These are phyloP conservation scores for Microglena sp. DNA, from an alignment of 139 green algal genomes.

Conservation along the genomic window DNA sequence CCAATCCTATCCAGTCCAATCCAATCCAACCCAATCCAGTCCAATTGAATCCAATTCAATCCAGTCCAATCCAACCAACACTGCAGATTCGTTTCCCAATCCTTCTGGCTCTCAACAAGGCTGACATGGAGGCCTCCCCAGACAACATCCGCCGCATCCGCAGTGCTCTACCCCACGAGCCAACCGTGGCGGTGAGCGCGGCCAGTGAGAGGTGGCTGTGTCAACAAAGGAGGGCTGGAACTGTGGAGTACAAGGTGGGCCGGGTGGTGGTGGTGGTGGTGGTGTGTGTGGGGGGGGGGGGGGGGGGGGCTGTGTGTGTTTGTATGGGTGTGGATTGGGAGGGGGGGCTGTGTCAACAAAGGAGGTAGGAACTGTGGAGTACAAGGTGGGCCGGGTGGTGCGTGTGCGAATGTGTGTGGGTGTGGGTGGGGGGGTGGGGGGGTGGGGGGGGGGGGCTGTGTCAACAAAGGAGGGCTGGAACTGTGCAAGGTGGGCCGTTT, in stretches of 20 bases:
- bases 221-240: not conserved
- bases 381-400: not conserved
- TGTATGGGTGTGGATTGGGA: not conserved
- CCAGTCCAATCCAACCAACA: not conserved
- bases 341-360: slow-evolving; percentile 10
- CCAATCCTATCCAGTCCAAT: too few species aligned
- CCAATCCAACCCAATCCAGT: not conserved
- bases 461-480: slow-evolving; percentile 3
- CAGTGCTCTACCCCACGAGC: slow-evolving; percentile 23
- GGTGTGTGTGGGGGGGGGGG: not conserved
- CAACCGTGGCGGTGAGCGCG: slow-evolving; percentile 36
- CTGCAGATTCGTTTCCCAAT: slow-evolving; percentile 40
- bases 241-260: slow-evolving; percentile 1
- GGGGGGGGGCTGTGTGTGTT: not conserved
- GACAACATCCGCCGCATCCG: slow-evolving; percentile 28
- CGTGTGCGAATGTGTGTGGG: too few species aligned
- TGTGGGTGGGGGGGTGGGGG: too few species aligned
- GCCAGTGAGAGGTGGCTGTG: slow-evolving; percentile 32
- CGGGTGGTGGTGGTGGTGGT: not conserved
- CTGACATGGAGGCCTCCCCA: slow-evolving; percentile 22
- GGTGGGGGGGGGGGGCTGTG: too few species aligned
- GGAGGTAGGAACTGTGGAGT: not conserved
- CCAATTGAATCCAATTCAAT: not conserved
- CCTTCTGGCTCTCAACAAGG: slow-evolving; percentile 51
- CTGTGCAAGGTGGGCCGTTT: too few species aligned